Evolutionary conservation across 306 rosid species (phyloP).

Genomic region (Morella rubra): DNA sequence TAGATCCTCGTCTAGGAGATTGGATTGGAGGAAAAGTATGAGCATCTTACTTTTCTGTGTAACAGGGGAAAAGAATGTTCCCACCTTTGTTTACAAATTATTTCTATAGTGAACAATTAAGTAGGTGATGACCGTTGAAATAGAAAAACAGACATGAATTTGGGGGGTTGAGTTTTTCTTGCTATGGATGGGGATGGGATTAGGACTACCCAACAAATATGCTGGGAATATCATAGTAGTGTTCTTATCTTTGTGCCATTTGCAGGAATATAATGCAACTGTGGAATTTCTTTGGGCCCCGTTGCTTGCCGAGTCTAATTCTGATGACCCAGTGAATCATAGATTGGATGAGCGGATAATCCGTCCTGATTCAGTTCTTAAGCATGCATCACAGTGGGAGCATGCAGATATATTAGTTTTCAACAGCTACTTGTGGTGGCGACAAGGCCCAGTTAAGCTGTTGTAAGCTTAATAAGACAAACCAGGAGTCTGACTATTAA

Average conservation of each 20-base stretch:
- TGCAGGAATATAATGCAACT: constrained; percentile 94
- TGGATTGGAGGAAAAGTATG: background rate
- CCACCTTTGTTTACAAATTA: background rate
- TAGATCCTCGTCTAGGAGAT: background rate
- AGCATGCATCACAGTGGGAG: constrained; percentile 77
- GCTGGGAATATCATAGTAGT: background rate
- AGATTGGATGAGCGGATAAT: constrained; percentile 79
- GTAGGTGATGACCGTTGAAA: background rate
- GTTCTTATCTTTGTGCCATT: constrained; percentile 21
- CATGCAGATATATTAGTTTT: constrained; percentile 90
- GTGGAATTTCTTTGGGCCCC: constrained; percentile 99
- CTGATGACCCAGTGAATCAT: constrained; percentile 97
- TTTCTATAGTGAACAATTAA: background rate
- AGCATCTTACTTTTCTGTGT: background rate
- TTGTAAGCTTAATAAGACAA: constrained; percentile 51
- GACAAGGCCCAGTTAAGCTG: constrained; percentile 99
- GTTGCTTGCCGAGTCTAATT: constrained; percentile 90
- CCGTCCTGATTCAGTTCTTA: constrained; percentile 88
- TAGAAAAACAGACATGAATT: background rate
- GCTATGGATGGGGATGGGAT: background rate
- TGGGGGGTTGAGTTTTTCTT: constrained; percentile 6
- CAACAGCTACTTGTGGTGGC: constrained; percentile 98
- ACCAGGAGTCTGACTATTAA: background rate
- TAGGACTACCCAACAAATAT: constrained; percentile 1
- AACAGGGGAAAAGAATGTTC: background rate